Evolutionary conservation across 495 filamentous ascomycete genomes (phyloP), one percentile per base, ranked within the genome.

Genomic region (Tetracladium marchalianum): DNA sequence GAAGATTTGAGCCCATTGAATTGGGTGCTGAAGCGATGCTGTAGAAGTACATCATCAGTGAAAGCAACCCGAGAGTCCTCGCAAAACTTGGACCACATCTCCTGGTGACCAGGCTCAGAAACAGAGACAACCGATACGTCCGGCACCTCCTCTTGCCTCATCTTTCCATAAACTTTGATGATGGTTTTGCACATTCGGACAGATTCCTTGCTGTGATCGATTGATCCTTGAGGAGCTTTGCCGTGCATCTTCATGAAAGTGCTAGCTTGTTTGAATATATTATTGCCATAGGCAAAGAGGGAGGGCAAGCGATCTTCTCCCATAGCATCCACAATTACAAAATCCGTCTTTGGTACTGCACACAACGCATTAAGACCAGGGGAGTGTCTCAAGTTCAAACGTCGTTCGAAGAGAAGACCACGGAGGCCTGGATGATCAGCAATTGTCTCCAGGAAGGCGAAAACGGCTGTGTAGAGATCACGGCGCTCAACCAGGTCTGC

Each of bases 41-140:
- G 41, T 1, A n/a, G 35, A 22, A 51, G 35, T 11, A 51, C 45
- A 18, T 55, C 53, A 18, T 55, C 48, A 7, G 48, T 51, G 44
- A 55, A 55, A 3, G 44, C 45, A 7, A 55, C 48, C 12, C 44
- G 31, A 17, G 51, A 44, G 11, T 50, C 34, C 17, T 51, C 44
- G 9, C 35, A 11, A 46, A 36, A 55, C 13, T 36, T 24, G 13
- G 27, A 35, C 53, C 47, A 51, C 4, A 36, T 11, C 18, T 51
- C 41, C 31, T 46, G 35, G 11, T 18, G 11, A 9, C 31, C 22
- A 13, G 9, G 12, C 3, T 34, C 16, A 18, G 34, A 9, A 38
- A 15, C 10, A 1, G 35, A 27, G 3, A 27, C 7, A 3, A 27
- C 7, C 22, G 22, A 27, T 3, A 27, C 8, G 24, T 40, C 41